Base-by-base conservation (phyloP, 2,329 filamentous ascomycete species). In the Lasiodiplodia sp. region DNA sequence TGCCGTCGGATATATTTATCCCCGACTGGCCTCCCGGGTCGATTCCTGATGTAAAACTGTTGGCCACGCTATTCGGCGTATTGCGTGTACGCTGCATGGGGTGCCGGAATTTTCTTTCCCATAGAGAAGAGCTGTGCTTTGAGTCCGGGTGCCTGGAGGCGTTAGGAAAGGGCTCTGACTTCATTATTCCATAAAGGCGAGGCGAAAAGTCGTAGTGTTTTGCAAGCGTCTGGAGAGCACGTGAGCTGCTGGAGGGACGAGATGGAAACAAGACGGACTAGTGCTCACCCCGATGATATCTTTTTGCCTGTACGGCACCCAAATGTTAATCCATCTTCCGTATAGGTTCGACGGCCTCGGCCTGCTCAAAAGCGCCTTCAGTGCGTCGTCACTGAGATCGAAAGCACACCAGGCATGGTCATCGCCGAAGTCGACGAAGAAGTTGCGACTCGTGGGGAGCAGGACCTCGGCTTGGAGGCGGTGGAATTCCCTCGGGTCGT, bases 281-380 rank as follows among this genome's bases (percentile, higher is more conserved):
- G 11, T 23, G 67, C 66, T 51, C 21, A 83, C 80, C 72, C 83
- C 81, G 55, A 93, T 83, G 11, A 86, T 75, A 3, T 86, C 82
- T 44, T 80, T 82, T 72, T 93, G 90, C 21, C 79, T 77, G 72
- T 88, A 86, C 0, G 91, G 91, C 57, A 87, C 84, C 89, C 90
- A 94, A 31, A 94, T 85, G 71, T 93, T 92, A 72, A 93, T 92
- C 91, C 91, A 94, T 77, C 91, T 84, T 4, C 91, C 88, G 69
- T 83, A 85, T 56, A 84, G 79, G 60, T 81, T 83, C 51, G 78
- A 79, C 2, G 85, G 83, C 68, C 84, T 81, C 73, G 75, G 70
- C 12, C 70, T 70, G 12, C 74, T 69, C 38, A 84, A n/a, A n/a
- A 70, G 64, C 8, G 74, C 70, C 38, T 74, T 71, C 14, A 80